These are phyloP conservation scores for Rosa persica DNA, from an alignment of 306 rosid genomes.

Conservation along the genomic window DNA sequence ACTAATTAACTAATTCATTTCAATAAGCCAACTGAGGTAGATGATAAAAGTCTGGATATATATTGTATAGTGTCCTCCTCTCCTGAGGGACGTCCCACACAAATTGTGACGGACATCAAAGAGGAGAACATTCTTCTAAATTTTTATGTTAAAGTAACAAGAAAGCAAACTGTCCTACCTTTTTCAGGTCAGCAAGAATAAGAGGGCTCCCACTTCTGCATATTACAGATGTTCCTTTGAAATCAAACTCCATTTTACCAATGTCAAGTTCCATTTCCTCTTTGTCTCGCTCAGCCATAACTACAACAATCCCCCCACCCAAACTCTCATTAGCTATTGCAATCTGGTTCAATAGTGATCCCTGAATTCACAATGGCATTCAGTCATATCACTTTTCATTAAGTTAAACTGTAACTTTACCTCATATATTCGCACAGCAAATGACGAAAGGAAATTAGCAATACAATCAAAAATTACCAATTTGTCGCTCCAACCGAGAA, in stretches of 20 bases:
- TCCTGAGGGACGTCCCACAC: background rate
- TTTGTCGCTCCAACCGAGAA: conserved; percentile 97
- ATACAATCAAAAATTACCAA: conserved; percentile 47
- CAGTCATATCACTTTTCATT: conserved; percentile 16
- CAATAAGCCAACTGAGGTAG: background rate
- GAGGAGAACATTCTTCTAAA: too few relatives aligned
- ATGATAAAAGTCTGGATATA: background rate
- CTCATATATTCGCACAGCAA: background rate
- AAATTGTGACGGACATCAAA: background rate
- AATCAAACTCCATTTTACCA: conserved; percentile 90
- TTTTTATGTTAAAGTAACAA: conserved; percentile 6
- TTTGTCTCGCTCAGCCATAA: conserved; percentile 94
- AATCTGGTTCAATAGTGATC: conserved; percentile 82
- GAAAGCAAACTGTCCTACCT: conserved; percentile 44
- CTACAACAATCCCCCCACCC: conserved; percentile 86
- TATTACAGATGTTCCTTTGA: conserved; percentile 86
- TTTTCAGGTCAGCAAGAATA: conserved; percentile 85
- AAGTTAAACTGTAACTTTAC: background rate
- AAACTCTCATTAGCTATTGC: conserved; percentile 89
- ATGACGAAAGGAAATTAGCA: background rate
- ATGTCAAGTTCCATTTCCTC: conserved; percentile 97
- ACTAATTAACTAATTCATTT: background rate
- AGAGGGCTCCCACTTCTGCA: conserved; percentile 95
- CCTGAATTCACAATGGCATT: conserved; percentile 45
- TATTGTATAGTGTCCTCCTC: background rate